phyloP scores from a whole-genome alignment of 441 rosid species.

The Metrosideros polymorpha region DNA sequence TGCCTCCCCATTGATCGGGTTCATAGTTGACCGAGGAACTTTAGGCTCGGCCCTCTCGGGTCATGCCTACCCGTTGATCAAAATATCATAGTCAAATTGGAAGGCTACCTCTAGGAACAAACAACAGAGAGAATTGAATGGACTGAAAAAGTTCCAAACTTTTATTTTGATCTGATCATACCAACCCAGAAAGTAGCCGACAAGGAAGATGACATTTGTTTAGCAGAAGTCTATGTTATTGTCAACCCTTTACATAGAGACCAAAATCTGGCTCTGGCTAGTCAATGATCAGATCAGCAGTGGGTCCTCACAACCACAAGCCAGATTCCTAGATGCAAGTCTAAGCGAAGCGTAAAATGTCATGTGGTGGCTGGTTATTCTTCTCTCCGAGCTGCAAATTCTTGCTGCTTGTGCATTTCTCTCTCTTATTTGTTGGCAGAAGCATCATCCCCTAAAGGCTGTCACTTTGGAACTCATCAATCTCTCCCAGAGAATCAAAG shows the following conservation, averaged over 20 bases:
- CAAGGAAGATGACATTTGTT: background rate
- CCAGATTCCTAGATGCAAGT: too few relatives aligned
- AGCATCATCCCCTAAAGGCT: background rate
- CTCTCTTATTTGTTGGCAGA: background rate
- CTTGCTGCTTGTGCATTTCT: background rate
- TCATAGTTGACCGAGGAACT: background rate
- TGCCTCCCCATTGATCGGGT: background rate
- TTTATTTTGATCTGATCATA: background rate
- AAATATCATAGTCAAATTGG: background rate
- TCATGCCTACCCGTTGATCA: background rate
- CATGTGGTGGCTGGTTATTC: too few relatives aligned
- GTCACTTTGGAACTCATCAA: background rate
- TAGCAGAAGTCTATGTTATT: background rate
- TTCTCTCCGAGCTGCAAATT: background rate
- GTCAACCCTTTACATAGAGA: background rate
- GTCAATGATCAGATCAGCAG: background rate
- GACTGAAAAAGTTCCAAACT: background rate
- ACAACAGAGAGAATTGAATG: background rate
- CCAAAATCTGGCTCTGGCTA: background rate
- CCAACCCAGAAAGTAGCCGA: background rate
- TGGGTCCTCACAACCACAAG: background rate
- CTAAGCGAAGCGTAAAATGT: too few relatives aligned
- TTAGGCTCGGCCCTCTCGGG: background rate
- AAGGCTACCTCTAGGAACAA: background rate
- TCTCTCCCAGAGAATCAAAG: constrained; percentile 12